phyloP scores from a whole-genome alignment of 805 yeast genomes.

The Candida gorgasii region DNA sequence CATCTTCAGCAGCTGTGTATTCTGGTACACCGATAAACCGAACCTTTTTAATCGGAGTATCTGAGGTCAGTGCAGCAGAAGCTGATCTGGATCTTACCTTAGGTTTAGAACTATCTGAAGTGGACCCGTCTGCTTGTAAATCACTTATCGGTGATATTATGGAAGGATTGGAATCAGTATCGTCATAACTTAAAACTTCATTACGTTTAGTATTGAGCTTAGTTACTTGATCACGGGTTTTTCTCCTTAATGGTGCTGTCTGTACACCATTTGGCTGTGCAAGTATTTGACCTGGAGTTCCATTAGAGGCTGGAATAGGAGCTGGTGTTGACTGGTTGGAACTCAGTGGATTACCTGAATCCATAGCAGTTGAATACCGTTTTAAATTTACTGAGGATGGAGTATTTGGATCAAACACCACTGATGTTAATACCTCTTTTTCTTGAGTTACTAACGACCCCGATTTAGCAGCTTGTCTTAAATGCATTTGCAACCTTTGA shows the following conservation, averaged over 20 bases:
- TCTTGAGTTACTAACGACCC: conserved; percentile 41
- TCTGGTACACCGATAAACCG: conserved; percentile 54
- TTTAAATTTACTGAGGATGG: conserved; percentile 25
- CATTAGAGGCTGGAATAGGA: background rate
- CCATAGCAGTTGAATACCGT: conserved; percentile 17
- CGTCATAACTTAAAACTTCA: conserved; percentile 19
- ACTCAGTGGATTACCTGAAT: too few relatives aligned
- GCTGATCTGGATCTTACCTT: conserved; percentile 3
- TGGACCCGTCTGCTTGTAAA: background rate
- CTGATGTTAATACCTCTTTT: conserved; percentile 34
- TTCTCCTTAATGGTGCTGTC: conserved; percentile 13
- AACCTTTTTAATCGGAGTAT: conserved; percentile 39
- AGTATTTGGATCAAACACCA: conserved; percentile 41
- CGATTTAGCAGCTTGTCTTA: conserved; percentile 37
- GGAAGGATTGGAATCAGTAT: conserved; percentile 17
- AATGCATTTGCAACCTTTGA: conserved; percentile 40
- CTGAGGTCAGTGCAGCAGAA: conserved; percentile 6
- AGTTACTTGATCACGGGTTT: conserved; percentile 27
- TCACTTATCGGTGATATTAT: conserved; percentile 3
- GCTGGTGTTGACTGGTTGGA: background rate
- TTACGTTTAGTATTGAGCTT: conserved; percentile 32
- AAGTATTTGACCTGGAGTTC: too few relatives aligned
- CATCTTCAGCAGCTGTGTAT: conserved; percentile 55
- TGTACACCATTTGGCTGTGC: too few relatives aligned
- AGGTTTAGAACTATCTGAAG: conserved; percentile 1